Evolutionary conservation across 140 eudicot species (phyloP).

Genomic region (Senecio squalidus): DNA sequence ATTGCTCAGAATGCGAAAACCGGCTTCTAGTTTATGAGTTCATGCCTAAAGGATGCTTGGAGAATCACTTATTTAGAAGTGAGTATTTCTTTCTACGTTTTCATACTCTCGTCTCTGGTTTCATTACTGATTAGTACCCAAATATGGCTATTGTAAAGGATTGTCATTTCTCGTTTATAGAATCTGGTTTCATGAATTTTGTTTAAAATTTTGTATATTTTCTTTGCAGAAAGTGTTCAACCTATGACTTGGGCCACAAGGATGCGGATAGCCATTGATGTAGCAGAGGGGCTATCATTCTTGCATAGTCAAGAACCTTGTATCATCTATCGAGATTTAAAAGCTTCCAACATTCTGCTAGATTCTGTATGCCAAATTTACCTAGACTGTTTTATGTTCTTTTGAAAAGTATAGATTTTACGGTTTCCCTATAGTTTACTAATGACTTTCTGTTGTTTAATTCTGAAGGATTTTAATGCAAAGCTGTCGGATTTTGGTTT

Average conservation of each 20-base stretch:
- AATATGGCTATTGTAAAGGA: neutral
- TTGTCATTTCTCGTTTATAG: neutral
- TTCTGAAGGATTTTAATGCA: conserved; percentile 62
- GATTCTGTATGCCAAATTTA: conserved; percentile 49
- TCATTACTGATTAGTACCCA: too few species aligned
- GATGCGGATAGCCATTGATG: conserved; percentile 65
- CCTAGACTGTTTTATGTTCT: neutral
- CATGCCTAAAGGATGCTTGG: conserved; percentile 85
- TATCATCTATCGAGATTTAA: conserved; percentile 75
- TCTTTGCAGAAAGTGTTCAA: conserved; percentile 57
- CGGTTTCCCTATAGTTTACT: neutral
- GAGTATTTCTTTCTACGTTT: conserved; percentile 23
- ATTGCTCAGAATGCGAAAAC: conserved; percentile 62
- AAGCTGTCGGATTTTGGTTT: conserved; percentile 81
- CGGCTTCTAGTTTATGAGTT: conserved; percentile 70
- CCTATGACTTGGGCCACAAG: conserved; percentile 78
- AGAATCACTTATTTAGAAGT: conserved; percentile 81
- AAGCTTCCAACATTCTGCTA: conserved; percentile 71
- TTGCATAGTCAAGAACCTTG: conserved; percentile 57
- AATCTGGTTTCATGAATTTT: neutral
- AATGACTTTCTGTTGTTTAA: neutral
- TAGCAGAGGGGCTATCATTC: conserved; percentile 75
- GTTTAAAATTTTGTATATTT: neutral
- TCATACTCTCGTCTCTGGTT: too few species aligned
- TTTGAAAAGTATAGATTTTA: neutral